Base-by-base conservation (phyloP, 2,329 filamentous ascomycete species). In the Fusarium globosum region DNA sequence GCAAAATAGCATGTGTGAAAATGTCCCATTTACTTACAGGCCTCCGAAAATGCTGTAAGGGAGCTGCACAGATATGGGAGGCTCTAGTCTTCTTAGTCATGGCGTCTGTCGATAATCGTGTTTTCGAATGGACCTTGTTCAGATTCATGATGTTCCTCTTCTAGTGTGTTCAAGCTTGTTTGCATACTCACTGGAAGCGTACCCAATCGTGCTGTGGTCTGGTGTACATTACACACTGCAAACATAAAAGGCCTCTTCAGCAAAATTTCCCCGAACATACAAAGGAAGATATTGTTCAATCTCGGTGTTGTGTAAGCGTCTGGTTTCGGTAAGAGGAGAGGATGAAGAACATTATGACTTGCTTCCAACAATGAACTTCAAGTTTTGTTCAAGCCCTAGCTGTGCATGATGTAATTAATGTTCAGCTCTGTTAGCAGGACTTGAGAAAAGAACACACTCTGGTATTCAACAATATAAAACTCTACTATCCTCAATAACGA, bases 271-370 rank as follows among this genome's bases (percentile, higher is more conserved):
- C 23, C 10, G 15, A 55, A n/a, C 35, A 14, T 14, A 9, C 20
- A 18, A 39, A n/a, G 15, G 15, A 21, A 3, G 20, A 10, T 16
- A 41, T 41, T n/a, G 20, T 38, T 39, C 18, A 9, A n/a, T n/a
- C 20, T n/a, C 23, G 9, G 18, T 28, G 0, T 12, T 26, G 0
- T 3, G 10, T 3, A 16, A 16, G 14, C 7, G 23, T 39, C 23
- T 28, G 14, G 6, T 16, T 21, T 14, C 9, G 10, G 5, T 21
- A n/a, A 33, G 0, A 23, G 4, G 7, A 13, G n/a, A 35, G 16
- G 11, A 23, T 35, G 2, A 23, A 14, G 30, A 20, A 23, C 2
- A 6, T 4, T 12, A 7, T 23, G 13, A 12, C 30, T 20, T 52
- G 12, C 48, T 11, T 36, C 13, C 2, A 20, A 15, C 4, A 51